These are phyloP conservation scores for Diaporthe vaccinii DNA, from an alignment of 2,329 filamentous ascomycete genomes.

Conservation along the genomic window DNA sequence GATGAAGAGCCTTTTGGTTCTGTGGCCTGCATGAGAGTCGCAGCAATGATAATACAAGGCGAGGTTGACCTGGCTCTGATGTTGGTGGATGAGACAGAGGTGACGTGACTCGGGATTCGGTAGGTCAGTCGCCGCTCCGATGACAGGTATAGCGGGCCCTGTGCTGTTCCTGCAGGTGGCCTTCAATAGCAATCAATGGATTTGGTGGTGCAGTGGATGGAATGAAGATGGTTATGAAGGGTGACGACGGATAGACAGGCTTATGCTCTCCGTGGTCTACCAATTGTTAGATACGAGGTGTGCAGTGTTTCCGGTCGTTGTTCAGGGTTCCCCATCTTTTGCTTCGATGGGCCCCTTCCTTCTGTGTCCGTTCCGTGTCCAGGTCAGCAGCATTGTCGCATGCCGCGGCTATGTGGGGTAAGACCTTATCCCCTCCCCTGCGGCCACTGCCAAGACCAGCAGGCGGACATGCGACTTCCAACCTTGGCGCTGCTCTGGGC, in stretches of 20 bases:
- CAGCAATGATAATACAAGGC: not conserved
- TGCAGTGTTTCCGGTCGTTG: not conserved
- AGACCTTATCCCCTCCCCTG: not conserved
- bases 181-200: not conserved
- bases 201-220: not conserved
- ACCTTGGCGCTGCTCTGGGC: constrained; percentile 18
- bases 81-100: not conserved
- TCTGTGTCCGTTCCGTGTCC: not conserved
- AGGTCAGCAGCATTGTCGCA: not conserved
- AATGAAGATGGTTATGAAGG: not conserved
- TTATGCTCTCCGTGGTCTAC: not conserved
- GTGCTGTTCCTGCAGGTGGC: not conserved
- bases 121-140: constrained; percentile 3
- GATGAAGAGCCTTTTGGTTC: not conserved
- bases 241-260: not conserved
- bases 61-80: not conserved
- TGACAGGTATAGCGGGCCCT: not conserved
- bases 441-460: not conserved
- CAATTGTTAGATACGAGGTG: not conserved
- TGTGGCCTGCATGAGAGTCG: not conserved
- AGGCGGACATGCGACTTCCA: not conserved
- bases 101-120: constrained; percentile 4
- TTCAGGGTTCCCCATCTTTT: constrained; percentile 38
- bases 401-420: constrained; percentile 17
- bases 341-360: constrained; percentile 11